Conservation (phyloP, 169 alveolate species). For the Plasmodium fragile region DNA sequence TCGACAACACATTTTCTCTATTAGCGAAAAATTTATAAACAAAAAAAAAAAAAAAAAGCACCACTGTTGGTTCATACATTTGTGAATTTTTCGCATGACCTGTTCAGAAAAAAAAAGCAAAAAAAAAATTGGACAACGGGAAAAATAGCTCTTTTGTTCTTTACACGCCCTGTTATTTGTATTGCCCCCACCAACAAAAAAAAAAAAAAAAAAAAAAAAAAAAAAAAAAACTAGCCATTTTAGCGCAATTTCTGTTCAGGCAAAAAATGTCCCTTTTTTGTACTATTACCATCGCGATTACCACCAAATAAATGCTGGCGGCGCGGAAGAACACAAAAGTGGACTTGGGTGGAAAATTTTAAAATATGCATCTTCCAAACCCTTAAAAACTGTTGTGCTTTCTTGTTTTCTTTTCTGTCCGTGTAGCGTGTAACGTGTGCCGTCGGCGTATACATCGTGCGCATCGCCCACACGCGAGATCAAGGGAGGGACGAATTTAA, state of each 20-base stretch:
- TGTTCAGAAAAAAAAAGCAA: constrained; percentile 22
- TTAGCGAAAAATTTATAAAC: background rate
- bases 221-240: constrained; percentile 8
- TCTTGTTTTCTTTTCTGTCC: background rate
- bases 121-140: background rate
- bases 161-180: background rate
- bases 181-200: background rate
- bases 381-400: background rate
- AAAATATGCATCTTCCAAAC: background rate
- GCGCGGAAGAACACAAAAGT: background rate
- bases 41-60: background rate
- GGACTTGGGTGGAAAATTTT: background rate
- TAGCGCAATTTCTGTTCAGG: background rate
- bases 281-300: background rate
- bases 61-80: background rate
- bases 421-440: background rate
- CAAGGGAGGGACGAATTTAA: background rate
- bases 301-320: background rate
- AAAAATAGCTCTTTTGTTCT: background rate
- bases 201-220: background rate
- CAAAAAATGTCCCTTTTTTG: background rate
- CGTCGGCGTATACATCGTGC: background rate
- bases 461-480: background rate
- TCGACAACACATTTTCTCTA: background rate
- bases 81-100: constrained; percentile 4